phyloP scores from a whole-genome alignment of 2,329 filamentous ascomycete species.

The Penicillium sp. region DNA sequence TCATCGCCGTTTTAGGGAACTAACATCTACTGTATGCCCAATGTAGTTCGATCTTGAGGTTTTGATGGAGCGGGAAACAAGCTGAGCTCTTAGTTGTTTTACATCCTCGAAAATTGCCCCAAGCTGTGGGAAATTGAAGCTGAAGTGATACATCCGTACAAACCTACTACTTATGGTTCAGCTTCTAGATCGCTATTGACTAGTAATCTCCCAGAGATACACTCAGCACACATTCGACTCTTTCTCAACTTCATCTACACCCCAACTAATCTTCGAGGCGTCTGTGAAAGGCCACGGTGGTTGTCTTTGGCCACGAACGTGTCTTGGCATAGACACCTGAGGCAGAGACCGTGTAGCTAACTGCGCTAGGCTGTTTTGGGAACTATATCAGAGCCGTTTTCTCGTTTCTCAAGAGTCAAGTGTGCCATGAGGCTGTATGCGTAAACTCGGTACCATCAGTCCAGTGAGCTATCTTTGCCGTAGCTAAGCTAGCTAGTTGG shows the following conservation, averaged over 20 bases:
- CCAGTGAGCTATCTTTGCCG: too few species aligned
- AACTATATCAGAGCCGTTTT: slow-evolving; percentile 2
- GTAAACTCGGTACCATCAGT: too few species aligned
- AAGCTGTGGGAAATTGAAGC: slow-evolving; percentile 4
- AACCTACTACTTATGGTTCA: not conserved
- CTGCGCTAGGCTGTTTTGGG: not conserved
- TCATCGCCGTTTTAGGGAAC: slow-evolving; percentile 27
- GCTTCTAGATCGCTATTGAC: too few species aligned
- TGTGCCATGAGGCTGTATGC: too few species aligned
- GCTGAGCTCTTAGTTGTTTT: not conserved
- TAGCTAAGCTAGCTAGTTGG: too few species aligned
- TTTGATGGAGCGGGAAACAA: not conserved
- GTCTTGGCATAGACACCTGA: slow-evolving; percentile 4
- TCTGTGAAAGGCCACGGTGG: slow-evolving; percentile 8
- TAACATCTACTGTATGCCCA: slow-evolving; percentile 5
- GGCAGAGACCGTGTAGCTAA: not conserved
- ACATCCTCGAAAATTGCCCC: slow-evolving; percentile 1
- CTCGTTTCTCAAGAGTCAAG: not conserved
- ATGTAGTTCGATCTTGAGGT: slow-evolving; percentile 2
- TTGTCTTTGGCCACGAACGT: not conserved
- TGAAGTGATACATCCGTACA: slow-evolving; percentile 5
- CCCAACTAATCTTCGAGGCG: not conserved
- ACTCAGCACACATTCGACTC: not conserved
- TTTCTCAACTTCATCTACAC: not conserved
- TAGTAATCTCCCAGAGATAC: too few species aligned